These are phyloP conservation scores for Glycyrrhiza uralensis DNA, from an alignment of 306 rosid genomes.

Conservation along the genomic window DNA sequence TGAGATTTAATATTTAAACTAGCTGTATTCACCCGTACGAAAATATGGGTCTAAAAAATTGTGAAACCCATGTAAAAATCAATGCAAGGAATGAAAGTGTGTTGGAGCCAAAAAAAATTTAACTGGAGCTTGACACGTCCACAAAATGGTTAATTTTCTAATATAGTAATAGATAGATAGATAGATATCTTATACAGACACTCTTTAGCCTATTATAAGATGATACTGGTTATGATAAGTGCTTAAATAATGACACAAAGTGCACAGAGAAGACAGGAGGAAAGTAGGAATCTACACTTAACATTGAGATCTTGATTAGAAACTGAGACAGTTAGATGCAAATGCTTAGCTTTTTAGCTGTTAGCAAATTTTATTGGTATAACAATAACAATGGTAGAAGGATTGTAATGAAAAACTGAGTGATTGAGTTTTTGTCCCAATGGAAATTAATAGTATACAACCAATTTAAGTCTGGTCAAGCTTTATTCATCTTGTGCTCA, in stretches of 20 bases:
- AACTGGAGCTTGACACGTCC: too few relatives aligned
- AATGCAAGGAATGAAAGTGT: too few relatives aligned
- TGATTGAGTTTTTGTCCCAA: slow-evolving; percentile 4
- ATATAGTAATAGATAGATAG: too few relatives aligned
- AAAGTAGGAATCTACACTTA: neutral
- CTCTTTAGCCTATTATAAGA: neutral
- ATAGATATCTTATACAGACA: neutral
- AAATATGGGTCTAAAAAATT: too few relatives aligned
- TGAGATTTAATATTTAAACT: slow-evolving; percentile 19
- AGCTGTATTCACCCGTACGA: too few relatives aligned
- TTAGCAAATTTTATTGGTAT: neutral
- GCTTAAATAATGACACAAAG: neutral
- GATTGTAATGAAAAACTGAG: neutral
- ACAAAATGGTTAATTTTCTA: too few relatives aligned
- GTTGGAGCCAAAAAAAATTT: too few relatives aligned
- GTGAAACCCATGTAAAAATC: too few relatives aligned
- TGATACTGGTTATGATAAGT: neutral
- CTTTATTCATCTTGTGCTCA: neutral
- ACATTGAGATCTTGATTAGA: neutral
- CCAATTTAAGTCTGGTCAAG: neutral
- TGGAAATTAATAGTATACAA: neutral
- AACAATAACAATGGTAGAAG: neutral
- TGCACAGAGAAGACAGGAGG: neutral
- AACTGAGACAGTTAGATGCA: neutral
- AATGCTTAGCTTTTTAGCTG: neutral